Conservation (phyloP, 225 moss, liverwort and hornwort species). For the Thuidium tamariscinum region DNA sequence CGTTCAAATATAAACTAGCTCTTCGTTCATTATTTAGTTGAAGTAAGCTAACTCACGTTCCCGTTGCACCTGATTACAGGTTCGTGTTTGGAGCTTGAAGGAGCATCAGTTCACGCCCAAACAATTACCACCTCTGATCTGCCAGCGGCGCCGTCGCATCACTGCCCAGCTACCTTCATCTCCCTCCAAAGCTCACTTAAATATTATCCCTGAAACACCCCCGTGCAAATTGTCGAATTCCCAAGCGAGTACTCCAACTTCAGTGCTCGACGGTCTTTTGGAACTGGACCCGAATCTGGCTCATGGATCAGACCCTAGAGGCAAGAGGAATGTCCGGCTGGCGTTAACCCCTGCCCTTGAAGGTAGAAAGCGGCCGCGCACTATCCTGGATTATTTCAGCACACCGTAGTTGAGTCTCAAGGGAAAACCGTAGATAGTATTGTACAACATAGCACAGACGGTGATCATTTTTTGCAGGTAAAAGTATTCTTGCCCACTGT, state of each 20-base stretch:
- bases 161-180: conserved; percentile 12
- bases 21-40: no score
- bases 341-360: conserved; percentile 6
- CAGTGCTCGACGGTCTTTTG: conserved; percentile 4
- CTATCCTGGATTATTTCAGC: conserved; percentile 35
- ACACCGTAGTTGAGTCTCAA: neutral
- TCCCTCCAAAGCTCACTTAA: neutral
- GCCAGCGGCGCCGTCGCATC: conserved; percentile 29
- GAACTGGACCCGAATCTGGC: conserved; percentile 21
- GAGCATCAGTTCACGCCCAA: conserved; percentile 43
- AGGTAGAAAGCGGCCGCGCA: conserved; percentile 32
- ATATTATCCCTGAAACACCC: neutral
- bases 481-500: neutral
- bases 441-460: neutral
- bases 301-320: neutral
- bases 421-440: neutral
- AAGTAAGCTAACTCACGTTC: neutral
- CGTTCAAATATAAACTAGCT: no score
- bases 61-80: conserved; percentile 3
- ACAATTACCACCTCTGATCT: conserved; percentile 16
- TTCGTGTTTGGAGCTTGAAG: conserved; percentile 67
- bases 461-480: neutral
- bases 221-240: neutral
- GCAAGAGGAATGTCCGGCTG: neutral
- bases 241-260: neutral